Evolutionary conservation across 2,329 filamentous ascomycete genomes (phyloP).

Genomic region (Metarhizium guizhouense): DNA sequence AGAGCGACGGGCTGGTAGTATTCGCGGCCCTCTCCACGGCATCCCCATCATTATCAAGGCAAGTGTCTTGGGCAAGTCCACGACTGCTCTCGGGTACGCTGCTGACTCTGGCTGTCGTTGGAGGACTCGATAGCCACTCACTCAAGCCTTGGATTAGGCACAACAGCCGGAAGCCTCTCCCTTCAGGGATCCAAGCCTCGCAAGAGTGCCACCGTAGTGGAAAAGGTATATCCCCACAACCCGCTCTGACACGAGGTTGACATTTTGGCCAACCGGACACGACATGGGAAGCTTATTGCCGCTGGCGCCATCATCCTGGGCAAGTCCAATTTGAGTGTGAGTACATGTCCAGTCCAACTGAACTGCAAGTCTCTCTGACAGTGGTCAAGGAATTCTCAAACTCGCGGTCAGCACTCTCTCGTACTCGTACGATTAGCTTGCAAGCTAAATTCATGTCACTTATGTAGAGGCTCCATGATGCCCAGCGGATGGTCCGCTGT

Average conservation of each 20-base stretch:
- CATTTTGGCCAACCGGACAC: too few species aligned
- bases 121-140: background rate
- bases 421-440: too few species aligned
- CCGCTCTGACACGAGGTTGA: background rate
- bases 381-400: background rate
- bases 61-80: background rate
- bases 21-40: slow-evolving; percentile 10
- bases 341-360: background rate
- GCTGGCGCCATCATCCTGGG: slow-evolving; percentile 9
- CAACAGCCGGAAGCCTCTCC: slow-evolving; percentile 8
- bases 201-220: slow-evolving; percentile 7
- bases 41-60: slow-evolving; percentile 13
- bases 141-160: slow-evolving; percentile 5
- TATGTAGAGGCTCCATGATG: too few species aligned
- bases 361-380: background rate
- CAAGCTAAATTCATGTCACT: too few species aligned
- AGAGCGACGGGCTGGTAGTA: slow-evolving; percentile 6
- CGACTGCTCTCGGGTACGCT: background rate
- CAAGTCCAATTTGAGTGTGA: slow-evolving; percentile 9
- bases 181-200: slow-evolving; percentile 7
- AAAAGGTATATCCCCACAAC: slow-evolving; percentile 1
- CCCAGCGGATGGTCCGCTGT: slow-evolving; percentile 9
- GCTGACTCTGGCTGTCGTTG: background rate
- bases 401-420: background rate
- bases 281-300: background rate